phyloP scores from a whole-genome alignment of 345 rosid genomes.

The Lepidium africanum region DNA sequence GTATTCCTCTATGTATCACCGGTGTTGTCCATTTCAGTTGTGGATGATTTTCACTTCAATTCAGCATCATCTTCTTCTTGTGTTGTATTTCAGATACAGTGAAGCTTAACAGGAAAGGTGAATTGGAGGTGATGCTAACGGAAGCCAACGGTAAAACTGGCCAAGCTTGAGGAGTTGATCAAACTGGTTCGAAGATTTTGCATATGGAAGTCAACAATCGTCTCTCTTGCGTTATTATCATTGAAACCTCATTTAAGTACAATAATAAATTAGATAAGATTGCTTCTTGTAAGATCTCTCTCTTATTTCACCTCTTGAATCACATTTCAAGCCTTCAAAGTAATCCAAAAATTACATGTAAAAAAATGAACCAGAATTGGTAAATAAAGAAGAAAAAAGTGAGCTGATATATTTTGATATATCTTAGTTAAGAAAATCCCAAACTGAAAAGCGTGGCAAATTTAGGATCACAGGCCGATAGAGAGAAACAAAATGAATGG shows the following conservation, averaged over 20 bases:
- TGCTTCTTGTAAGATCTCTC: neutral
- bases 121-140: conserved; percentile 54
- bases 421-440: neutral
- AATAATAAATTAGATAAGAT: neutral
- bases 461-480: conserved; percentile 21
- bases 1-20: too few species aligned
- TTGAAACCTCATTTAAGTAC: neutral
- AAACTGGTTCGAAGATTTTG: conserved; percentile 11
- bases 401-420: neutral
- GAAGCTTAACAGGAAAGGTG: conserved; percentile 64
- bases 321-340: neutral
- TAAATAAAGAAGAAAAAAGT: neutral
- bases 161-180: conserved; percentile 6
- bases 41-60: neutral
- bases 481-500: neutral
- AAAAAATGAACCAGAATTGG: neutral
- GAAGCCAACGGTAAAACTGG: conserved; percentile 40
- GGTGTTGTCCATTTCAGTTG: neutral
- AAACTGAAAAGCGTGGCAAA: conserved; percentile 36
- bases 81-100: conserved; percentile 59
- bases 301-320: neutral
- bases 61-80: neutral
- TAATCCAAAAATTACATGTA: neutral
- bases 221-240: neutral
- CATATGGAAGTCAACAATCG: neutral